Conservation (phyloP, 2,329 filamentous ascomycete species). For the Furcasterigmium sp. region DNA sequence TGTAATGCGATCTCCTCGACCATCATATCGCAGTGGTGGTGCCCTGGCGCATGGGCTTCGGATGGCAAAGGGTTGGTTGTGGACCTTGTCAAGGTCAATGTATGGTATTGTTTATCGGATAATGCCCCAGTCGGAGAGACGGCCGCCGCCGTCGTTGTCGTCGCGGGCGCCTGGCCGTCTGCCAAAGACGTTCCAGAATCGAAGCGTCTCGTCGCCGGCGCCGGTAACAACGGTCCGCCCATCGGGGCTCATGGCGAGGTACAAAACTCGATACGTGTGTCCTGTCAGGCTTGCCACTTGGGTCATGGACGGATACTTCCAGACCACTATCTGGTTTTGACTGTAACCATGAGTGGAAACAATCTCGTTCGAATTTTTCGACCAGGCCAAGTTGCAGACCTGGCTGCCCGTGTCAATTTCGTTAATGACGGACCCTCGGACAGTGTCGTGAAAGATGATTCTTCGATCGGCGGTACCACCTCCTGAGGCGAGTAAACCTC, state of each 20-base stretch:
- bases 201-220: constrained; percentile 89
- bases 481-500: constrained; percentile 87
- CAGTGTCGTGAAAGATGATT: constrained; percentile 97
- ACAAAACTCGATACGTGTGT: constrained; percentile 93
- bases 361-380: constrained; percentile 94
- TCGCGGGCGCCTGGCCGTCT: constrained; percentile 69
- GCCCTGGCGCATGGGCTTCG: too few relatives aligned
- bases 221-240: constrained; percentile 92
- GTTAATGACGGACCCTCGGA: constrained; percentile 73
- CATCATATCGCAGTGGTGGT: not conserved
- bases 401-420: constrained; percentile 96
- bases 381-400: constrained; percentile 98
- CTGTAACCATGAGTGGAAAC: constrained; percentile 96
- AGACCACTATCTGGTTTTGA: constrained; percentile 97
- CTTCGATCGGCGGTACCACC: constrained; percentile 92
- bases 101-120: constrained; percentile 53
- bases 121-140: constrained; percentile 74
- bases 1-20: not conserved
- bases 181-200: constrained; percentile 97
- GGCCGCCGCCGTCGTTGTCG: constrained; percentile 57
- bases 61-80: too few relatives aligned
- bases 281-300: constrained; percentile 93
- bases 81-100: not conserved
- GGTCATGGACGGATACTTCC: constrained; percentile 98
- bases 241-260: constrained; percentile 95